Percentiles rank a stretch among this genome's conserved stretches.
phyloP scores from a whole-genome alignment of 495 filamentous ascomycete species.

The Hypoxylon intermedium region DNA sequence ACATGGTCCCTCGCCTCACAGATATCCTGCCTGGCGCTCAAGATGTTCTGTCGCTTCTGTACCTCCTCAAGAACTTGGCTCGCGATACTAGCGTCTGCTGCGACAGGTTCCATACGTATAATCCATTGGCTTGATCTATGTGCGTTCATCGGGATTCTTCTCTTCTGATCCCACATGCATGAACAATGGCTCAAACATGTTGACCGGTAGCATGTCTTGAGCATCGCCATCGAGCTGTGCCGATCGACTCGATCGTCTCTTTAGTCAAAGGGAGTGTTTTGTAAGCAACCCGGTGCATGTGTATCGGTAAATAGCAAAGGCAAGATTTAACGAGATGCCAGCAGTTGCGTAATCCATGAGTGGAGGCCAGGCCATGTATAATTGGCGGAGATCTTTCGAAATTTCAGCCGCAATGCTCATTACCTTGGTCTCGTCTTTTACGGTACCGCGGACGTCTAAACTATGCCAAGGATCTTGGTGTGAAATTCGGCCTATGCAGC shows the following conservation, averaged over 20 bases:
- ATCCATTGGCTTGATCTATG: constrained; percentile 51
- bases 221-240: constrained; percentile 41
- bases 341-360: constrained; percentile 53
- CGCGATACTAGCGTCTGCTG: constrained; percentile 50
- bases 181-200: constrained; percentile 52
- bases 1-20: constrained; percentile 47
- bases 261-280: constrained; percentile 48
- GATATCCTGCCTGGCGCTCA: constrained; percentile 51
- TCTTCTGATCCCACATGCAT: constrained; percentile 55
- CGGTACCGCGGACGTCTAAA: constrained; percentile 45
- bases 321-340: constrained; percentile 48
- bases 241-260: constrained; percentile 44
- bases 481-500: constrained; percentile 46
- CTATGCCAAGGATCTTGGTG: constrained; percentile 49
- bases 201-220: constrained; percentile 48
- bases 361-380: constrained; percentile 48
- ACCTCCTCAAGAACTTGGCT: constrained; percentile 52
- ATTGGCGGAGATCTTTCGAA: constrained; percentile 45
- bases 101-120: constrained; percentile 48
- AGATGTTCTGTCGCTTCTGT: constrained; percentile 48
- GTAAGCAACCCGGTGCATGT: constrained; percentile 54
- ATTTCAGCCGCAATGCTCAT: constrained; percentile 48
- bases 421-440: constrained; percentile 49
- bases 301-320: constrained; percentile 48
- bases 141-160: constrained; percentile 44